Conservation (phyloP, 345 rosid genomes). For the Citrus reticulata region DNA sequence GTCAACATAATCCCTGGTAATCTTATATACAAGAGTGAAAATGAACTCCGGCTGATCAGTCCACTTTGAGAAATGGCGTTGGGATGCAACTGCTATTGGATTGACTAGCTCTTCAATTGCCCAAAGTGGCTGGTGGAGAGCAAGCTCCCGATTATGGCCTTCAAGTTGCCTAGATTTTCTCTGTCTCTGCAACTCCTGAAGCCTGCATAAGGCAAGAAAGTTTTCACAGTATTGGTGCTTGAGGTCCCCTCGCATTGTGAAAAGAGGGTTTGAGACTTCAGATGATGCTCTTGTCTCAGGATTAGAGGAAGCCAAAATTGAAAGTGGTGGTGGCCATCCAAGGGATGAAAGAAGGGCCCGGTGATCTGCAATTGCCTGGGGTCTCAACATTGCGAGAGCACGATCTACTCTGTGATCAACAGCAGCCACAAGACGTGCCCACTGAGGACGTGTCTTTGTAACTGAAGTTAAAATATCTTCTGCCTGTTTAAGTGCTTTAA, state of each 20-base stretch:
- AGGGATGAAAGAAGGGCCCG: constrained; percentile 75
- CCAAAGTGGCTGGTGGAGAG: constrained; percentile 89
- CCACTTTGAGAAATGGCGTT: constrained; percentile 78
- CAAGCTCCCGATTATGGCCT: constrained; percentile 53
- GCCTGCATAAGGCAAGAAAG: constrained; percentile 72
- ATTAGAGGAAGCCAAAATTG: constrained; percentile 46
- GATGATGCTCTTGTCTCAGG: constrained; percentile 44
- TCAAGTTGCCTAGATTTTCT: constrained; percentile 86
- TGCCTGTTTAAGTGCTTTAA: constrained; percentile 47
- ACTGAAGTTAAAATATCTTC: constrained; percentile 69
- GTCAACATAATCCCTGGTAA: constrained; percentile 83
- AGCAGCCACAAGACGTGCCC: constrained; percentile 74
- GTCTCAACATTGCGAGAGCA: constrained; percentile 81
- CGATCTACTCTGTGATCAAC: constrained; percentile 94
- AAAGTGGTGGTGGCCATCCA: constrained; percentile 92
- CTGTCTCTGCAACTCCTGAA: constrained; percentile 79
- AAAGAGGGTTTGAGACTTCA: constrained; percentile 63
- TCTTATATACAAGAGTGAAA: constrained; percentile 83
- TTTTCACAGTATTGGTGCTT: constrained; percentile 68
- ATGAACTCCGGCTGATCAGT: constrained; percentile 73
- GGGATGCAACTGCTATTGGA: constrained; percentile 74
- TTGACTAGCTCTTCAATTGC: constrained; percentile 94
- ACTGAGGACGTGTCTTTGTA: constrained; percentile 60
- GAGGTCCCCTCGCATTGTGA: constrained; percentile 74
- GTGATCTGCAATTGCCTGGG: constrained; percentile 89